Conservation (phyloP, 257 asterid genomes). For the Solanum chilense region DNA sequence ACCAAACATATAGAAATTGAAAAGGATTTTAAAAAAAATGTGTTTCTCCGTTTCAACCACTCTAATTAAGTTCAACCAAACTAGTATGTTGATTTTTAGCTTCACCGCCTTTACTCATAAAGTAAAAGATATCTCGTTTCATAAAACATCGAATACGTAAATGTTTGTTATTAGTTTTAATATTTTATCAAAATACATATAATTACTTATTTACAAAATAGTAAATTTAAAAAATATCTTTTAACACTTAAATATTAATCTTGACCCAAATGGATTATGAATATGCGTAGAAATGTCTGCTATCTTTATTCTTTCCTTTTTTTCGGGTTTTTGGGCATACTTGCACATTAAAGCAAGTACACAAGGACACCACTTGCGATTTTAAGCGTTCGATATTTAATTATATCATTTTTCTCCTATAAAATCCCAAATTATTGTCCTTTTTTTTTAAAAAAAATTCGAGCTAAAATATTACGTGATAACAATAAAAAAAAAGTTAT, state of each 20-base stretch:
- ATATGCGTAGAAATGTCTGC: background rate
- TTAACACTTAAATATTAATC: background rate
- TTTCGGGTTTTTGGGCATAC: background rate
- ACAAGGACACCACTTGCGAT: background rate
- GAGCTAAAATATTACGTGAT: background rate
- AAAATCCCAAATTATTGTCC: background rate
- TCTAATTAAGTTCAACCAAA: background rate
- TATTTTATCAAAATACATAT: no score
- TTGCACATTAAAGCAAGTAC: constrained; percentile 35
- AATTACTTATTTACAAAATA: background rate
- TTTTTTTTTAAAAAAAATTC: background rate
- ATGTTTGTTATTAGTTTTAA: no score
- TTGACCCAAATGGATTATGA: background rate
- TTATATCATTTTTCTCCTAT: background rate
- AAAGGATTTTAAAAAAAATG: no score
- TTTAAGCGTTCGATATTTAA: background rate
- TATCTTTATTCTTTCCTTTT: constrained; percentile 2
- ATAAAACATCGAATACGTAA: background rate
- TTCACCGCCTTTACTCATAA: no score
- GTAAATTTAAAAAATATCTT: background rate
- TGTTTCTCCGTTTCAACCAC: background rate
- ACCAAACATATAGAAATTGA: no score
- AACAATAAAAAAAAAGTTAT: background rate
- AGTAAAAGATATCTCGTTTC: background rate
- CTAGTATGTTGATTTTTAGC: background rate